Base-by-base conservation (phyloP, 129 eudicot genomes). In the Flaveria brownii region DNA sequence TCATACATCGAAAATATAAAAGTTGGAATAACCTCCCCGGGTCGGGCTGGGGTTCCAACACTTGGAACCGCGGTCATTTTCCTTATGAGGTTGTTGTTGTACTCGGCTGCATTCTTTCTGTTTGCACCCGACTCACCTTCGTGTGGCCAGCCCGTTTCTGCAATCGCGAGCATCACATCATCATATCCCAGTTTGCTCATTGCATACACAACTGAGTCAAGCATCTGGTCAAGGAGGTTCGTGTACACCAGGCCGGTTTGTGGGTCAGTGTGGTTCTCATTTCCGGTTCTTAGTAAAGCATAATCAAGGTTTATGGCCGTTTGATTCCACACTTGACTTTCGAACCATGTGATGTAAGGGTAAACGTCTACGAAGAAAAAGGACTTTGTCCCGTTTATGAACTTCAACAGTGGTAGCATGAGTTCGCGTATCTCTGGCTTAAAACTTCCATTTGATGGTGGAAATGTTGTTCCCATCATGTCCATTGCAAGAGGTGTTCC, bases 101-200 rank as follows among this genome's bases (percentile, higher is more conserved):
- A 92, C 42, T 83, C 90, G 2, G 92, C 98, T 49, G 98, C 96
- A 71, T 92, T 92, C 79, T 81, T 78, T 41, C 63, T 69, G 74
- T 88, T 92, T 15, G 96, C 98, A 22, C 98, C 98, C 0, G 81
- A 50, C 75, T 86, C 98, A 7, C 98, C 98, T 2, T 59, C 83
- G 55, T 86, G 86, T 64, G 98, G 98, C 98, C 98, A 92, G 0
- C 98, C 98, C 0, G 98, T 92, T 75, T 92, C 98, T 0, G 90
- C 64, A 43, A 92, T 81, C 0, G 85, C 93, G 6, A 90, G 43
- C 80, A 45, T 17, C n/a, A 90, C 75, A 18, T 77, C 71, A 15
- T 81, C 45, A 28, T 80, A 86, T 6, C 98, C 96, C 33, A 85
- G 16, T 46, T 82, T 92, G 6, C 73, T 59, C 89, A 90, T 90